A percentile compares a stretch with the other conserved stretches of the same genome.
These are phyloP conservation scores for Aspergillus ustus DNA, from an alignment of 2,329 filamentous ascomycete genomes.

Conservation along the genomic window DNA sequence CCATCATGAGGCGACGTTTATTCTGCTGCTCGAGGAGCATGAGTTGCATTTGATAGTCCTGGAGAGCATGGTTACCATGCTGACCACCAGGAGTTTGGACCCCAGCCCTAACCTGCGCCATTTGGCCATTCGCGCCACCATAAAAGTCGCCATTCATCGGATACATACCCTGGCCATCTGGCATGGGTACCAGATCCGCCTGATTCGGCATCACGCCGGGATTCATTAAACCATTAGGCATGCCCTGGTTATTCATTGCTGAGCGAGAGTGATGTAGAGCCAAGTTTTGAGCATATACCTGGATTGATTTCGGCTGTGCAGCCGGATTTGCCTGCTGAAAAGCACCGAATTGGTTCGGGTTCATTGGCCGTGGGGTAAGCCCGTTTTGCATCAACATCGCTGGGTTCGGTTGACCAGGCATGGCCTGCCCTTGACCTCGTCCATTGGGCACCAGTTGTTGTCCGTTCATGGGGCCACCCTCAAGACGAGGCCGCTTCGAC, in stretches of 20 bases:
- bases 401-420: constrained; percentile 69
- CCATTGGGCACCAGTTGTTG: constrained; percentile 79
- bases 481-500: constrained; percentile 84
- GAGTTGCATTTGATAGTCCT: constrained; percentile 73
- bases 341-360: constrained; percentile 73
- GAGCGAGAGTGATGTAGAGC: constrained; percentile 76
- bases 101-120: constrained; percentile 50
- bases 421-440: constrained; percentile 68
- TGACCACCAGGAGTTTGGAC: constrained; percentile 48
- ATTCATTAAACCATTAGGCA: constrained; percentile 72
- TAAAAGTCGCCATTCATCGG: constrained; percentile 61
- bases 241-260: constrained; percentile 79
- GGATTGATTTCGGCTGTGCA: constrained; percentile 80
- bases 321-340: constrained; percentile 61
- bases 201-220: constrained; percentile 71
- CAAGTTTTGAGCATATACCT: constrained; percentile 84
- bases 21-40: constrained; percentile 72
- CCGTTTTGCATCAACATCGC: constrained; percentile 62
- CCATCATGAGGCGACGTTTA: constrained; percentile 69
- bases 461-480: constrained; percentile 73
- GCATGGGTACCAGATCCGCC: constrained; percentile 80
- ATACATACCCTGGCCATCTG: constrained; percentile 59
- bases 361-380: constrained; percentile 76
- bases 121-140: constrained; percentile 58
- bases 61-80: constrained; percentile 64